These are phyloP conservation scores for Camellia japonica DNA, from an alignment of 148 eudicot species.

Conservation along the genomic window DNA sequence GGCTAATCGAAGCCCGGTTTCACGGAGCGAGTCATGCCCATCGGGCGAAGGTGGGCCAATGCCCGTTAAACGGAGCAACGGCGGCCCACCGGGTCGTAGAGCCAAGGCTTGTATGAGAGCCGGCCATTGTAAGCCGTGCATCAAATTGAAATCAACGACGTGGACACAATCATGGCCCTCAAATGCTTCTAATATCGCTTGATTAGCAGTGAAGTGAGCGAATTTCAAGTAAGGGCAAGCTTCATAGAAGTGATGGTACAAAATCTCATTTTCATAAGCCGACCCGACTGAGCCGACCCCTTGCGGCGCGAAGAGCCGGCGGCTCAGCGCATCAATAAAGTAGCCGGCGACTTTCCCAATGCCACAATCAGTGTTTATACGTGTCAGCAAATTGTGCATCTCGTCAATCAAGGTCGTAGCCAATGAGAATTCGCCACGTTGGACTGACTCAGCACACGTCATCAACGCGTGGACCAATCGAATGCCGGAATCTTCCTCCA, in stretches of 20 bases:
- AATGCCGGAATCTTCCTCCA: slow-evolving; percentile 56
- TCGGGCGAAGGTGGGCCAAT: slow-evolving; percentile 43
- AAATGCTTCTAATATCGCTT: slow-evolving; percentile 76
- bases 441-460: slow-evolving; percentile 63
- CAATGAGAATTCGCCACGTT: slow-evolving; percentile 56
- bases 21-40: slow-evolving; percentile 35
- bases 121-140: slow-evolving; percentile 89
- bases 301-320: slow-evolving; percentile 34
- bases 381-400: slow-evolving; percentile 41
- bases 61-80: slow-evolving; percentile 46
- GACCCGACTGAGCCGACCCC: slow-evolving; percentile 1
- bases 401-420: slow-evolving; percentile 41
- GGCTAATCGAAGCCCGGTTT: slow-evolving; percentile 43
- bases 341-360: slow-evolving; percentile 68
- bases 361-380: slow-evolving; percentile 39
- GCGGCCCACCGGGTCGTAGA: slow-evolving; percentile 63
- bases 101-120: slow-evolving; percentile 71
- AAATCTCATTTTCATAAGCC: slow-evolving; percentile 37
- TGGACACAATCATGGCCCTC: slow-evolving; percentile 63
- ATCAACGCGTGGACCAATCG: slow-evolving; percentile 53
- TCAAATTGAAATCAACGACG: slow-evolving; percentile 58
- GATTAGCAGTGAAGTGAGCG: slow-evolving; percentile 81
- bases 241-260: slow-evolving; percentile 63
- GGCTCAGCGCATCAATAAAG: slow-evolving; percentile 56
- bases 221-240: slow-evolving; percentile 71